Base-by-base conservation (phyloP, 306 rosid genomes). In the Prunus fruticosa region DNA sequence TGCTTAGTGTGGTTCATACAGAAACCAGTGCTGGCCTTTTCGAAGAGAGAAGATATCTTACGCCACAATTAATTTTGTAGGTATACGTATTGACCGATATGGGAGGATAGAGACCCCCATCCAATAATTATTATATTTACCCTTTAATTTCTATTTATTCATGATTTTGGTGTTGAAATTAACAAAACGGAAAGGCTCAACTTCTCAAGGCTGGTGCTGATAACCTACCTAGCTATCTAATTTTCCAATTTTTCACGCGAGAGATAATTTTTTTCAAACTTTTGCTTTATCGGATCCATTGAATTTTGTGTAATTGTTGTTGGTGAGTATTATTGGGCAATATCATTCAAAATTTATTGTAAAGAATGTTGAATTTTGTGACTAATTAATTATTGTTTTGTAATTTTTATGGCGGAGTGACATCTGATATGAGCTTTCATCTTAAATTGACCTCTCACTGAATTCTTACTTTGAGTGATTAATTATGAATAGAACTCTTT, bases 31-130 rank as follows among this genome's bases (percentile, higher is more conserved):
- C 68, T 28, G 58, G n/a, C 13, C 69, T 5, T 73, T 62, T 27
- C 69, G 15, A 61, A 45, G 77, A 62, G 71, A 49, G 69, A 73
- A 61, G 63, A 16, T 23, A 7, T 20, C 20, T n/a, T 38, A 75
- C 71, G 63, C 71, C 51, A 62, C 60, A 18, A 61, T 12, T 14
- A 62, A 28, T 1, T 28, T 62, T 27, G 16, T 62, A 62, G 45
- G 67, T 28, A 14, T 16, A 13, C 38, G 13, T 11, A 28, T 62
- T 62, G 13, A 28, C 67, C 38, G 13, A 60, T 4, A 22, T 60
- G 23, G 2, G 12, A 5, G 64, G 13, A 47, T 23, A 9, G 11
- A 58, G 6, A 22, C 20, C 61, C 32, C 64, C 30, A 23, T 23
- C 64, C 32, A 14, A 12, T 38, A 51, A 16, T 16, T 3, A 51